phyloP scores from a whole-genome alignment of 1,284 basidiomycete species.

The Trametes hirsuta region DNA sequence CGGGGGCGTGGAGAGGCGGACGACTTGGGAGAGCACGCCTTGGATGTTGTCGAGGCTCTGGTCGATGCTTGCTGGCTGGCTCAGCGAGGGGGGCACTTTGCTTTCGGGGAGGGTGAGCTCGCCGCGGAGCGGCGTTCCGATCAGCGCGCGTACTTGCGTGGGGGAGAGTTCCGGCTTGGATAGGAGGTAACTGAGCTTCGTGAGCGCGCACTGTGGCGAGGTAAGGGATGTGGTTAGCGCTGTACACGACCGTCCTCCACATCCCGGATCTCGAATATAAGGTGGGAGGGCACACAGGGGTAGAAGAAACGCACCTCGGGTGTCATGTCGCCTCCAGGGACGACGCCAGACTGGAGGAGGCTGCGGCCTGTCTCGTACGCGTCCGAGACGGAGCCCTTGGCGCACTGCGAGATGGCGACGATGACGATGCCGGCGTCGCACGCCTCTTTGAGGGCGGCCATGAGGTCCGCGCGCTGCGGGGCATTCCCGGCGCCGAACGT shows the following conservation, averaged over 20 bases:
- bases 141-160: conserved; percentile 74
- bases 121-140: conserved; percentile 81
- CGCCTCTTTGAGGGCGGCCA: conserved; percentile 75
- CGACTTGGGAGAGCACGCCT: conserved; percentile 65
- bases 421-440: conserved; percentile 84
- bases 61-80: conserved; percentile 44
- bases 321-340: conserved; percentile 90
- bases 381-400: conserved; percentile 80
- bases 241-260: not conserved
- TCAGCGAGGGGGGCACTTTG: conserved; percentile 41
- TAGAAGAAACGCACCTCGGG: conserved; percentile 84
- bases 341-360: conserved; percentile 72
- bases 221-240: not conserved
- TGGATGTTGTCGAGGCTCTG: conserved; percentile 64
- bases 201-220: conserved; percentile 71
- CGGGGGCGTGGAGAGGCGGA: conserved; percentile 58
- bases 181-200: conserved; percentile 88
- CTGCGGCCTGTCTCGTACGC: conserved; percentile 84
- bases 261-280: not conserved
- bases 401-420: conserved; percentile 90
- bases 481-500: conserved; percentile 91
- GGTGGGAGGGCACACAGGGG: no score
- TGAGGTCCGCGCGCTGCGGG: conserved; percentile 71
- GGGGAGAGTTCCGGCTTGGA: conserved; percentile 79
- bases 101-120: conserved; percentile 70